A percentile compares a stretch with the other conserved stretches of the same genome.
These are phyloP conservation scores for Luvunga scandens DNA, from an alignment of 345 rosid species.

Conservation along the genomic window DNA sequence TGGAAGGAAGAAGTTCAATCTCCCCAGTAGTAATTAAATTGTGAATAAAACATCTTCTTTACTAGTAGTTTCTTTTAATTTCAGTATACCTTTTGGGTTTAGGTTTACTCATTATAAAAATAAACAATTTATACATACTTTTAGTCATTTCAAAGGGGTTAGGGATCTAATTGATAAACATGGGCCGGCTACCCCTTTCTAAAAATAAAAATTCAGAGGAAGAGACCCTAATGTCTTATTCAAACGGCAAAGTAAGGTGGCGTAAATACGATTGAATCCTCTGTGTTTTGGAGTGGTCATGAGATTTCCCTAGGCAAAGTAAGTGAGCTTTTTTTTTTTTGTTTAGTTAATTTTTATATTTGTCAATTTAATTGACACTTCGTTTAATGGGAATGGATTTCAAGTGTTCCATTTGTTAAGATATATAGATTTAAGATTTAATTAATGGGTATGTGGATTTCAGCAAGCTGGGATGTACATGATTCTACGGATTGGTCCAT, in stretches of 20 bases:
- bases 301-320: conserved; percentile 77
- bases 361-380: not conserved
- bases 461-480: conserved; percentile 87
- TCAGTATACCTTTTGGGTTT: too few relatives aligned
- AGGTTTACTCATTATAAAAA: too few relatives aligned
- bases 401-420: conserved; percentile 77
- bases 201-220: too few relatives aligned
- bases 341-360: not conserved
- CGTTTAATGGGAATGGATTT: conserved; percentile 4
- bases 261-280: conserved; percentile 69
- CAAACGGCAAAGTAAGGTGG: conserved; percentile 91
- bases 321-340: not conserved
- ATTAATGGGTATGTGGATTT: too few relatives aligned
- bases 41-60: too few relatives aligned
- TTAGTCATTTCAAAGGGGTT: too few relatives aligned
- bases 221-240: conserved; percentile 28
- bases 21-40: too few relatives aligned
- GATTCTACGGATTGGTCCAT: conserved; percentile 98
- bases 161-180: too few relatives aligned
- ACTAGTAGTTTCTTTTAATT: too few relatives aligned
- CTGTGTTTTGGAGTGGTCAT: conserved; percentile 95
- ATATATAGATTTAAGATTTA: too few relatives aligned
- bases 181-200: not conserved
- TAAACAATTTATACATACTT: too few relatives aligned
- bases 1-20: too few relatives aligned